Percentiles rank a stretch among this genome's conserved stretches.
phyloP scores from a whole-genome alignment of 805 yeast species.

The Lachancea kluyveri region DNA sequence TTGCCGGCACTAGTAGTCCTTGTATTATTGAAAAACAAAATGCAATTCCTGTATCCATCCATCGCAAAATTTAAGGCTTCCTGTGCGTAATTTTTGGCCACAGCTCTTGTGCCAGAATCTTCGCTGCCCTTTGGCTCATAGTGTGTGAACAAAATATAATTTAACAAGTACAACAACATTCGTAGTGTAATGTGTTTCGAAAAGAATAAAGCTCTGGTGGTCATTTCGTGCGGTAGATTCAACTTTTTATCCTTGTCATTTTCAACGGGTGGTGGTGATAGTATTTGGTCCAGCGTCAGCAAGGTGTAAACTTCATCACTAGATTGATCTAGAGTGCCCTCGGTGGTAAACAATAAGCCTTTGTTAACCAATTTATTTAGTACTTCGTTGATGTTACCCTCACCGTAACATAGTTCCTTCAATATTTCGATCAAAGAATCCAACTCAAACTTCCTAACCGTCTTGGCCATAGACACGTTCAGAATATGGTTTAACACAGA shows the following conservation, averaged over 20 bases:
- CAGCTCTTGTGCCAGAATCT: slow-evolving; percentile 28
- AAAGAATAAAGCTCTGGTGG: slow-evolving; percentile 36
- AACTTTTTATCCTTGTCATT: slow-evolving; percentile 26
- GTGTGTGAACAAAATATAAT: slow-evolving; percentile 42
- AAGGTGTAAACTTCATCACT: slow-evolving; percentile 28
- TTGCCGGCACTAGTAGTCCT: slow-evolving; percentile 31
- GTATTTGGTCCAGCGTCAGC: slow-evolving; percentile 27
- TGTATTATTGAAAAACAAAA: slow-evolving; percentile 35
- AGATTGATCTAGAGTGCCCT: slow-evolving; percentile 25
- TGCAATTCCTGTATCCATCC: slow-evolving; percentile 38
- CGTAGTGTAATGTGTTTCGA: slow-evolving; percentile 36
- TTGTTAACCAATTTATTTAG: slow-evolving; percentile 23
- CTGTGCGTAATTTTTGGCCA: slow-evolving; percentile 38
- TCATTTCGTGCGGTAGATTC: slow-evolving; percentile 35
- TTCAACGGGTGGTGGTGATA: slow-evolving; percentile 11
- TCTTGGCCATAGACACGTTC: slow-evolving; percentile 32
- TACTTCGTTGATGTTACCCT: slow-evolving; percentile 24
- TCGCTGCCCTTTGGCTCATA: slow-evolving; percentile 37
- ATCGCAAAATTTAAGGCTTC: slow-evolving; percentile 37
- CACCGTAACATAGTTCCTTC: slow-evolving; percentile 30
- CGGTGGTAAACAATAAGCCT: slow-evolving; percentile 27
- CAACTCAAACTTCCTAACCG: slow-evolving; percentile 37
- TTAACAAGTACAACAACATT: slow-evolving; percentile 44
- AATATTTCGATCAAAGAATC: slow-evolving; percentile 33
- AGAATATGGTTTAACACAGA: slow-evolving; percentile 29